phyloP scores from a whole-genome alignment of 208 protist genomes.

The Acanthamoeba royreba region DNA sequence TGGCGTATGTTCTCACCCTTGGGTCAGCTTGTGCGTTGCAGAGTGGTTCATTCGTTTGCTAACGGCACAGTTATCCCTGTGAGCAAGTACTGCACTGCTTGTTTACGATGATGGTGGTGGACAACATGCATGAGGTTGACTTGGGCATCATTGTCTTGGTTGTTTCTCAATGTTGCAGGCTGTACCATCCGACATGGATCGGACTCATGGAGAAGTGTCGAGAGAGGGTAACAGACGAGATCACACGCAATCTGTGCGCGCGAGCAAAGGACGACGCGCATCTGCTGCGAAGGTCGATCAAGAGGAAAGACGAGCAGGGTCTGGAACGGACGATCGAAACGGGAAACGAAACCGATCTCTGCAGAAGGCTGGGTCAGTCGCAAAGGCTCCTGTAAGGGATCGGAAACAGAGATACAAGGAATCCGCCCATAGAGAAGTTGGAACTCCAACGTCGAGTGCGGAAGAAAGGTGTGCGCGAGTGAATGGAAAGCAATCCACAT shows the following conservation, averaged over 20 bases:
- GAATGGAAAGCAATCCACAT: not conserved
- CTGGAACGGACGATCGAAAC: not conserved
- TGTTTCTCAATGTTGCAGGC: not conserved
- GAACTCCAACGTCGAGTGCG: not conserved
- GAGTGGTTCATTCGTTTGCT: not conserved
- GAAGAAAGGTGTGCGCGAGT: not conserved
- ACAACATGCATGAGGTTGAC: not conserved
- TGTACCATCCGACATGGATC: conserved; percentile 35
- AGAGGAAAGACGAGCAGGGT: not conserved
- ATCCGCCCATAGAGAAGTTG: not conserved
- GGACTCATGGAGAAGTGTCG: not conserved
- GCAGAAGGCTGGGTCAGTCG: not conserved
- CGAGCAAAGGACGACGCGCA: not conserved
- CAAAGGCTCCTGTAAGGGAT: no score
- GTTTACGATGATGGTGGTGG: not conserved
- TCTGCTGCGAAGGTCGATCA: not conserved
- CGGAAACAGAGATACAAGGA: not conserved
- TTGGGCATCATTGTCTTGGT: not conserved
- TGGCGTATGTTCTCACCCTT: not conserved
- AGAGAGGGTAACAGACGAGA: not conserved
- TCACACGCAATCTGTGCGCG: conserved; percentile 3
- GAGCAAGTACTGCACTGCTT: not conserved
- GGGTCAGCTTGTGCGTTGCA: not conserved
- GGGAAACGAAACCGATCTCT: not conserved
- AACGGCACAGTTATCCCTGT: not conserved